Conservation (phyloP, 768 basidiomycete species). For the Phanerochaete sordida region DNA sequence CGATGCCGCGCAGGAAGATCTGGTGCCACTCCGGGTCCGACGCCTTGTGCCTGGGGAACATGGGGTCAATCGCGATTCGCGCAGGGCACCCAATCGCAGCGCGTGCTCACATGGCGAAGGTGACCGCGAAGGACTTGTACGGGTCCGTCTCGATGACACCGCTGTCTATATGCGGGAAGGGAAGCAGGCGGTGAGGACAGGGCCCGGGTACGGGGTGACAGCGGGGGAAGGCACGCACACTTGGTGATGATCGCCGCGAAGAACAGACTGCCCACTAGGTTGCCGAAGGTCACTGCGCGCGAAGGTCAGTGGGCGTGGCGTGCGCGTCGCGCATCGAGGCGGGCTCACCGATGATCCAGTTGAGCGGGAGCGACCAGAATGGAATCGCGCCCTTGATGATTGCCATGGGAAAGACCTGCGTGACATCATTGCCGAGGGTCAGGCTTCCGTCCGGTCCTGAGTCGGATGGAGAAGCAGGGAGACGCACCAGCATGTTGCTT, state of each 20-base stretch:
- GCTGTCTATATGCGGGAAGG: conserved; percentile 56
- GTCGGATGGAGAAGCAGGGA: neutral
- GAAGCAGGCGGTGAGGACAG: conserved; percentile 36
- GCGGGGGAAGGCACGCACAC: conserved; percentile 38
- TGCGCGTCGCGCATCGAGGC: neutral
- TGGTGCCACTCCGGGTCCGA: conserved; percentile 65
- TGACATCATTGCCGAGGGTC: neutral
- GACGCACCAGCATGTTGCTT: conserved; percentile 69
- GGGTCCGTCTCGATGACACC: conserved; percentile 59
- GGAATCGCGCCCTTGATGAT: conserved; percentile 56
- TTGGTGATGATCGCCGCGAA: conserved; percentile 64
- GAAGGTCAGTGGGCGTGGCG: neutral
- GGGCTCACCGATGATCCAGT: conserved; percentile 61
- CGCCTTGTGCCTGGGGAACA: conserved; percentile 52
- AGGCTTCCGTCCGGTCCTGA: neutral
- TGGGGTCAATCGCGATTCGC: neutral
- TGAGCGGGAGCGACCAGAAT: conserved; percentile 65
- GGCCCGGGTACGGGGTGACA: neutral
- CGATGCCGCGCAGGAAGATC: conserved; percentile 70
- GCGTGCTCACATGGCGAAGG: conserved; percentile 54
- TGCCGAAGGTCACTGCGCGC: conserved; percentile 61
- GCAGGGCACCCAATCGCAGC: neutral
- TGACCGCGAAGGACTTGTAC: conserved; percentile 48
- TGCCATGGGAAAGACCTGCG: conserved; percentile 68
- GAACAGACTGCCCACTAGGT: conserved; percentile 66